These are phyloP conservation scores for Aspergillus nanangensis DNA, from an alignment of 495 filamentous ascomycete genomes.

Conservation along the genomic window DNA sequence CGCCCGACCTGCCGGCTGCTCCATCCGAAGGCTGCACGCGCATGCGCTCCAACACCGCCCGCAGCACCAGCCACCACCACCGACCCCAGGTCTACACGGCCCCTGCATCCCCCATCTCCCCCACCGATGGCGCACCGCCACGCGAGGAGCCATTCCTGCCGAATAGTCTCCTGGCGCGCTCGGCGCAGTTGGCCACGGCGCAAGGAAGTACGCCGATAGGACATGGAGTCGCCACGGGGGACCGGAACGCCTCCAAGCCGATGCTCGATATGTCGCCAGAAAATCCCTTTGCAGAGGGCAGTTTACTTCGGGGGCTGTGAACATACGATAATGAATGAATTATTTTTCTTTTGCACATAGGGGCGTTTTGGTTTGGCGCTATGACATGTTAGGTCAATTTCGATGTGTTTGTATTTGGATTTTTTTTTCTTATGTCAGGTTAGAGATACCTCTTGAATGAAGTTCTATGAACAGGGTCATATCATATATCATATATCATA, in stretches of 20 bases:
- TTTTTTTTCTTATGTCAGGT: no score
- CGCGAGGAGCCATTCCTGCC: conserved; percentile 28
- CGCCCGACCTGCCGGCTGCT: conserved; percentile 8
- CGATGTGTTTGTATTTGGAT: no score
- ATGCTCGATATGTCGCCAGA: conserved; percentile 51
- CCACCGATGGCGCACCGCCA: conserved; percentile 18
- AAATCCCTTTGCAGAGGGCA: conserved; percentile 51
- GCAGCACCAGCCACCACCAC: conserved; percentile 19
- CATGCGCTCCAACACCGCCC: conserved; percentile 26
- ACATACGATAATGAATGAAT: no score
- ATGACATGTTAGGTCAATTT: no score
- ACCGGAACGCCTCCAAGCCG: conserved; percentile 45
- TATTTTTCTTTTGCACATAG: no score
- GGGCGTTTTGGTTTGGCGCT: no score
- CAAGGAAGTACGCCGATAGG: conserved; percentile 31
- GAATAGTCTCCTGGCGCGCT: conserved; percentile 33
- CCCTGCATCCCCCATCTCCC: conserved; percentile 10
- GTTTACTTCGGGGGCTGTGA: conserved; percentile 40
- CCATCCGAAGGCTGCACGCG: conserved; percentile 17
- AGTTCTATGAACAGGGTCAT: no score
- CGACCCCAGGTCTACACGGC: neutral
- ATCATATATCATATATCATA: no score
- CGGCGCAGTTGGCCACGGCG: conserved; percentile 9
- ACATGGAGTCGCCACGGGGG: conserved; percentile 50
- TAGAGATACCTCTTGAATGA: no score